A percentile compares a stretch with the other conserved stretches of the same genome.
Conservation (phyloP, 1,284 basidiomycete genomes). For the Trichosporon sp. region DNA sequence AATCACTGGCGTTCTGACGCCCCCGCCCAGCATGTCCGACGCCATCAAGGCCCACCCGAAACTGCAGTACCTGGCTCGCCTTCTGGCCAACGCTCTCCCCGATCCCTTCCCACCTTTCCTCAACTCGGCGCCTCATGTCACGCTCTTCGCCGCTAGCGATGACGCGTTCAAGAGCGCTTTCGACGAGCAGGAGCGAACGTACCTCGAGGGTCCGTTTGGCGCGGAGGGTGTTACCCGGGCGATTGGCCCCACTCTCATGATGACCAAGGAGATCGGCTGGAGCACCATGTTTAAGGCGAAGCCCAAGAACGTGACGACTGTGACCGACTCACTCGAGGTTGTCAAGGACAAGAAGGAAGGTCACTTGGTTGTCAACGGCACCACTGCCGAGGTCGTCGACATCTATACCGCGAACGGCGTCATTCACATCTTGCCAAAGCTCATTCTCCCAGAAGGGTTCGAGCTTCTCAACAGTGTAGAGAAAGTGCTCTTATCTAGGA, state of each 20-base stretch:
- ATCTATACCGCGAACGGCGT: slow-evolving; percentile 94
- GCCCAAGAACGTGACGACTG: slow-evolving; percentile 8
- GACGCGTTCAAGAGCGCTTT: slow-evolving; percentile 66
- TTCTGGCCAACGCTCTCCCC: slow-evolving; percentile 59
- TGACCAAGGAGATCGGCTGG: slow-evolving; percentile 54
- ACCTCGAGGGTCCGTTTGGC: slow-evolving; percentile 80
- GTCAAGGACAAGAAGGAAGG: slow-evolving; percentile 59
- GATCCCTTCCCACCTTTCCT: slow-evolving; percentile 57
- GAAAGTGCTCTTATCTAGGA: slow-evolving; percentile 68
- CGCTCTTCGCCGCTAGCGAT: slow-evolving; percentile 84
- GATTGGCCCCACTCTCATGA: slow-evolving; percentile 63
- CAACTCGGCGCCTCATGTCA: slow-evolving; percentile 61
- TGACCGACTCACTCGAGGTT: slow-evolving; percentile 54
- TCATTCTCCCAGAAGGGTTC: slow-evolving; percentile 75
- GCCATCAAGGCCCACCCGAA: slow-evolving; percentile 59
- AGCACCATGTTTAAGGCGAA: slow-evolving; percentile 27
- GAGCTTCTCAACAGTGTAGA: slow-evolving; percentile 72
- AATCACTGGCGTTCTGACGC: slow-evolving; percentile 68
- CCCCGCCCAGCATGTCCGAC: slow-evolving; percentile 67
- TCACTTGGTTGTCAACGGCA: slow-evolving; percentile 61
- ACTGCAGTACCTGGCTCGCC: slow-evolving; percentile 61
- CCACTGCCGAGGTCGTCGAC: slow-evolving; percentile 63
- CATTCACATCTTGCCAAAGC: slow-evolving; percentile 76
- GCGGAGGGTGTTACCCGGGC: slow-evolving; percentile 71
- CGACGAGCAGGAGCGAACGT: slow-evolving; percentile 66